Evolutionary conservation across 2,329 filamentous ascomycete species (phyloP).

Genomic region (Aspergillus neoniger): DNA sequence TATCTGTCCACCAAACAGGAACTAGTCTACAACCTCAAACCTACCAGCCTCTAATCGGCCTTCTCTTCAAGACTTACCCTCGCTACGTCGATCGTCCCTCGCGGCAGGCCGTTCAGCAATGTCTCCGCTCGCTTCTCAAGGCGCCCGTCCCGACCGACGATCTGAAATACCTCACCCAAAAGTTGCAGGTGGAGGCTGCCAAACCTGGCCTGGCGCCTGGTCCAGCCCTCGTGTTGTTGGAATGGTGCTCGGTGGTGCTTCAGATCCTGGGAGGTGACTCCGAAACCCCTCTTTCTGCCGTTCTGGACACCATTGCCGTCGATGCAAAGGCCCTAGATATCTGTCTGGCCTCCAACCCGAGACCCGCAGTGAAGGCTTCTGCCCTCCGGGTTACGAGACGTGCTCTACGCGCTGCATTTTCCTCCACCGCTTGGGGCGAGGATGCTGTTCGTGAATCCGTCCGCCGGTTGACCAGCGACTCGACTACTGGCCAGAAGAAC

Average conservation of each 20-base stretch:
- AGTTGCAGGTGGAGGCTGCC: conserved; percentile 69
- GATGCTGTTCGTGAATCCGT: conserved; percentile 66
- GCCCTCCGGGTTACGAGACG: conserved; percentile 77
- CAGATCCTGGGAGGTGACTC: conserved; percentile 68
- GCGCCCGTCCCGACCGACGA: conserved; percentile 54
- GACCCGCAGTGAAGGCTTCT: conserved; percentile 67
- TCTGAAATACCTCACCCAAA: conserved; percentile 62
- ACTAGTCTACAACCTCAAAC: conserved; percentile 35
- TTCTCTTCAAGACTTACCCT: conserved; percentile 84
- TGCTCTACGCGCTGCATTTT: conserved; percentile 74
- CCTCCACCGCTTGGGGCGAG: conserved; percentile 58
- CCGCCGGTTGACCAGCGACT: conserved; percentile 68
- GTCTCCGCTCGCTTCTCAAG: conserved; percentile 68
- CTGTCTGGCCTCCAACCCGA: conserved; percentile 68
- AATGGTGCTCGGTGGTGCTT: conserved; percentile 83
- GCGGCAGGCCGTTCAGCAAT: conserved; percentile 77
- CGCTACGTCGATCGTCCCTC: conserved; percentile 85
- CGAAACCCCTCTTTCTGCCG: conserved; percentile 62
- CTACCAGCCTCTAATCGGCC: conserved; percentile 58
- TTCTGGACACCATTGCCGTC: conserved; percentile 64
- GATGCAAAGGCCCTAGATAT: conserved; percentile 75
- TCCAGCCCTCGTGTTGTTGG: conserved; percentile 83
- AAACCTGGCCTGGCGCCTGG: conserved; percentile 76
- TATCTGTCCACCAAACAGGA: conserved; percentile 23
- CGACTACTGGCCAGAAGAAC: conserved; percentile 65